phyloP scores from a whole-genome alignment of 257 asterid species.

The Salvia rosmarinus region DNA sequence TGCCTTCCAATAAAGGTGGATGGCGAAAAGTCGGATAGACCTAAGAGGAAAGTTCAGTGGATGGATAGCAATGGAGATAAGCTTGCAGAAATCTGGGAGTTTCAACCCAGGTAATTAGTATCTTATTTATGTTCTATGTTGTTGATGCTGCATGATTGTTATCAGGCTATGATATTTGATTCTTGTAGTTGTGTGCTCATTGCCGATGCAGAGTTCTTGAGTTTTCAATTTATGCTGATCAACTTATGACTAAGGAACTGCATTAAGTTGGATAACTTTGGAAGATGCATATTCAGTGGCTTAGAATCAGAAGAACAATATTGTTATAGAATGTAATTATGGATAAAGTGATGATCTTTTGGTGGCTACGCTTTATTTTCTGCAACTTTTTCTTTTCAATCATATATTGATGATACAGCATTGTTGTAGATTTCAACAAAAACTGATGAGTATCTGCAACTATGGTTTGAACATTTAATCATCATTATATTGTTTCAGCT shows the following conservation, averaged over 20 bases:
- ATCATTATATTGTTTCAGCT: not conserved
- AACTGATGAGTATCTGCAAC: not conserved
- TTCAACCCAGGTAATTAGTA: conserved; percentile 73
- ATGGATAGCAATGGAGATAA: conserved; percentile 75
- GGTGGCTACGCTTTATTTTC: not conserved
- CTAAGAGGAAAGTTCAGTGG: conserved; percentile 88
- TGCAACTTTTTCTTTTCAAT: not conserved
- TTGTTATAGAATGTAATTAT: not conserved
- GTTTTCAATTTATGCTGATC: not conserved
- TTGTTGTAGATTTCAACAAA: too few species aligned
- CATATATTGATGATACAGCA: not conserved
- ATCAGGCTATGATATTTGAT: not conserved
- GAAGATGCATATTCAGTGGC: conserved; percentile 1
- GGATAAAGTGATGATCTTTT: not conserved
- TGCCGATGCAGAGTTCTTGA: not conserved
- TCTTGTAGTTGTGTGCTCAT: not conserved
- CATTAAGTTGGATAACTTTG: not conserved
- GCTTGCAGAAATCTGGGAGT: conserved; percentile 81
- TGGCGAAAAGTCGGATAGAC: conserved; percentile 55
- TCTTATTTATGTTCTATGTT: not conserved
- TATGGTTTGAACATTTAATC: not conserved
- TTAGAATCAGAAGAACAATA: not conserved
- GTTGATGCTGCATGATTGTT: conserved; percentile 18
- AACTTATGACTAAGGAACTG: not conserved
- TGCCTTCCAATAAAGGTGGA: conserved; percentile 53